These are phyloP conservation scores for Moniliophthora roreri DNA, from an alignment of 1,284 basidiomycete genomes.

Conservation along the genomic window DNA sequence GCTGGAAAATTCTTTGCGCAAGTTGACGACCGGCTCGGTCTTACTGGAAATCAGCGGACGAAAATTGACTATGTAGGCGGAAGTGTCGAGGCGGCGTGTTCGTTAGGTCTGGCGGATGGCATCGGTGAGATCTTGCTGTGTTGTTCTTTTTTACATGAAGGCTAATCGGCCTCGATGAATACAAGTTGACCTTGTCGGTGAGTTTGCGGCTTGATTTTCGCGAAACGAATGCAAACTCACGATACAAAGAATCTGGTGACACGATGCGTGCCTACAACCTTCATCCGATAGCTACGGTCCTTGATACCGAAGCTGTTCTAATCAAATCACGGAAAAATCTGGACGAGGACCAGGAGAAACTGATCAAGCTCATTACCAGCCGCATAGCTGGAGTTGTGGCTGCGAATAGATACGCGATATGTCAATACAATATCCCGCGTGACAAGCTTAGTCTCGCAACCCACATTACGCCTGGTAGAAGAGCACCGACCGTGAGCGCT, in stretches of 20 bases:
- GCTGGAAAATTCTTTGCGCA: constrained; percentile 78
- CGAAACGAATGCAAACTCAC: constrained; percentile 3
- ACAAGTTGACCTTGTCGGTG: constrained; percentile 88
- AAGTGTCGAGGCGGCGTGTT: constrained; percentile 97
- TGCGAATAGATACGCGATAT: constrained; percentile 84
- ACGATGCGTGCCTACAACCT: constrained; percentile 99
- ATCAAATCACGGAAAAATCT: constrained; percentile 80
- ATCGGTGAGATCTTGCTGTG: constrained; percentile 67
- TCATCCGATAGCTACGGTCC: constrained; percentile 87
- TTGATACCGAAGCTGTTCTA: constrained; percentile 90
- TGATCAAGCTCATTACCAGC: constrained; percentile 82
- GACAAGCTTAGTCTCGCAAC: constrained; percentile 64
- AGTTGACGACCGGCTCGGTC: constrained; percentile 63
- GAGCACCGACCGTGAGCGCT: constrained; percentile 89
- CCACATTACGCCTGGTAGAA: constrained; percentile 83
- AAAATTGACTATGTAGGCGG: constrained; percentile 96
- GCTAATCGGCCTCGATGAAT: constrained; percentile 1
- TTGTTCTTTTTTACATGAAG: constrained; percentile 9
- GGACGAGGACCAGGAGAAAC: constrained; percentile 63
- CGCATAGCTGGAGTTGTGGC: constrained; percentile 95
- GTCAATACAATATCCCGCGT: constrained; percentile 89
- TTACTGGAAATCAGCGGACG: constrained; percentile 58
- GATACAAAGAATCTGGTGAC: constrained; percentile 86
- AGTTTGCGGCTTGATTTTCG: constrained; percentile 28
- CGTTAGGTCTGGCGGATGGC: constrained; percentile 94